These are phyloP conservation scores for Jatropha curcas DNA, from an alignment of 345 rosid species.

Conservation along the genomic window DNA sequence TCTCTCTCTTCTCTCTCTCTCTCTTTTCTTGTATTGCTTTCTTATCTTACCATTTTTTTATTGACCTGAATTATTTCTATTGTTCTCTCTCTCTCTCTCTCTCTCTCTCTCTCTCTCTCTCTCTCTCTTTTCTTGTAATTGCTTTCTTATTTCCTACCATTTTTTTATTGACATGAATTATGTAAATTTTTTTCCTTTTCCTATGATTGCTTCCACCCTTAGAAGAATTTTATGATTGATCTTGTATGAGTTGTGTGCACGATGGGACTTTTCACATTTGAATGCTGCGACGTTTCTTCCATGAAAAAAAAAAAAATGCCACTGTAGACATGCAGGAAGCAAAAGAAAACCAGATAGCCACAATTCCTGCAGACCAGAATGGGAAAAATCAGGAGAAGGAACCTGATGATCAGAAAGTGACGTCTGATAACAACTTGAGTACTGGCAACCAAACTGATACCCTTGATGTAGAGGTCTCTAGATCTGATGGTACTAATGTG, in stretches of 20 bases:
- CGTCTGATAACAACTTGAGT: conserved; percentile 7
- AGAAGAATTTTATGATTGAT: neutral
- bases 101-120: too few relatives aligned
- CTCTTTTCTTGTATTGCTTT: too few relatives aligned
- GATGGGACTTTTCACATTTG: neutral
- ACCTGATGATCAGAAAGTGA: conserved; percentile 16
- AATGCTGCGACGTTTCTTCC: neutral
- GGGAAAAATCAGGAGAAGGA: conserved; percentile 1
- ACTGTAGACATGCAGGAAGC: conserved; percentile 6
- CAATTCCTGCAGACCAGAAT: conserved; percentile 15
- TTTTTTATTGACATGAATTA: neutral
- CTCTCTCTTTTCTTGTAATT: too few relatives aligned
- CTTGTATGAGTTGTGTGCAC: too few relatives aligned
- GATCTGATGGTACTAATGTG: conserved; percentile 1
- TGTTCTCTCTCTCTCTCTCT: too few relatives aligned
- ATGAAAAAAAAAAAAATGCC: conserved; percentile 19
- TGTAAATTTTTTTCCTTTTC: neutral
- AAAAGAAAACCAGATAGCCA: conserved; percentile 16
- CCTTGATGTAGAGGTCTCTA: conserved; percentile 25
- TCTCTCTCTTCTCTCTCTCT: too few relatives aligned
- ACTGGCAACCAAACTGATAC: conserved; percentile 8
- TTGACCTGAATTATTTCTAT: too few relatives aligned
- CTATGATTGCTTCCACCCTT: neutral
- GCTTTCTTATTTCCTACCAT: neutral
- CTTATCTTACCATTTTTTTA: too few relatives aligned